A percentile compares a stretch with the other conserved stretches of the same genome.
These are phyloP conservation scores for Citrus medica DNA, from an alignment of 345 rosid genomes.

Conservation along the genomic window DNA sequence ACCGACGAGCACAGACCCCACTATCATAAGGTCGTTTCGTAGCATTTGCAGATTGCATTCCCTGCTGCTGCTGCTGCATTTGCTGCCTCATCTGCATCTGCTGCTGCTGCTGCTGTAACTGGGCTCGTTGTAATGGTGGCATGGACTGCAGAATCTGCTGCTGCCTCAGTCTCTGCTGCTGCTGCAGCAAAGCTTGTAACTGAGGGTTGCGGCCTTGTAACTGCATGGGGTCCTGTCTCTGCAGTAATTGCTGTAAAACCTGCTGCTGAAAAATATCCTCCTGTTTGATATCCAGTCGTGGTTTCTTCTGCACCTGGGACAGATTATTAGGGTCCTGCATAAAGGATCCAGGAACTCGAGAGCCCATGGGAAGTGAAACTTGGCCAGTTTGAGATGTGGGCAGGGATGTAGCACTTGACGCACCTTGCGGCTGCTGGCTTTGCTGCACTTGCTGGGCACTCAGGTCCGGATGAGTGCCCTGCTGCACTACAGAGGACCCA, in stretches of 20 bases:
- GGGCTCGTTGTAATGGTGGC: slow-evolving; percentile 81
- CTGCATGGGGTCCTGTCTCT: slow-evolving; percentile 80
- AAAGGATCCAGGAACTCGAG: slow-evolving; percentile 59
- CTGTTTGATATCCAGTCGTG: slow-evolving; percentile 76
- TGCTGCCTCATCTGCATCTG: slow-evolving; percentile 77
- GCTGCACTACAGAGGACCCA: slow-evolving; percentile 78
- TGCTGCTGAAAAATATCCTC: slow-evolving; percentile 89
- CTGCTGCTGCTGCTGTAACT: slow-evolving; percentile 75
- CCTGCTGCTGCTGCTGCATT: slow-evolving; percentile 62
- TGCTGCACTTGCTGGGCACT: slow-evolving; percentile 55
- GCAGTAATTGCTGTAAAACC: slow-evolving; percentile 75
- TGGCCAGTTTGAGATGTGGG: slow-evolving; percentile 64
- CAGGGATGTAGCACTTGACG: slow-evolving; percentile 72
- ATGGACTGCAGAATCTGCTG: slow-evolving; percentile 70
- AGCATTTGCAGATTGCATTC: slow-evolving; percentile 53
- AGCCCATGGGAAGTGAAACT: slow-evolving; percentile 53
- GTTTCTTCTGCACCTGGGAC: slow-evolving; percentile 75
- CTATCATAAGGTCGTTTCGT: slow-evolving; percentile 62
- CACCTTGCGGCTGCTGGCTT: slow-evolving; percentile 62
- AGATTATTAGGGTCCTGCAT: slow-evolving; percentile 69
- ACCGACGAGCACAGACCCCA: slow-evolving; percentile 88
- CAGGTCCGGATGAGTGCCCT: slow-evolving; percentile 62
- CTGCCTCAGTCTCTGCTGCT: slow-evolving; percentile 47
- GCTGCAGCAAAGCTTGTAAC: slow-evolving; percentile 58
- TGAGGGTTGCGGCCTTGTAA: slow-evolving; percentile 70